Evolutionary conservation across 179 eudicot genomes (phyloP).

Genomic region (Vitellaria paradoxa): DNA sequence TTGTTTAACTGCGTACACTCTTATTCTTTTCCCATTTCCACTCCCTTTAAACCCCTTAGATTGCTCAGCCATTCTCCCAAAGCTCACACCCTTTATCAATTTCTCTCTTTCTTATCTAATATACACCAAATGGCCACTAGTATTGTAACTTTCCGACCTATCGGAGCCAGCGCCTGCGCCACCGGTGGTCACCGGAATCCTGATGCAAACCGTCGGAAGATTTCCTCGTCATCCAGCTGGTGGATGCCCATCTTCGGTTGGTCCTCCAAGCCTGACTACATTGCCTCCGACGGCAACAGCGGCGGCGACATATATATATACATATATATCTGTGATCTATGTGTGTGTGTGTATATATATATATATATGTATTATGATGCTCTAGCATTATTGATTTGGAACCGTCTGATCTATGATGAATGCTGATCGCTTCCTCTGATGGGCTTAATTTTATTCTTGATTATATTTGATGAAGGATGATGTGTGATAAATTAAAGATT

Average conservation of each 20-base stretch:
- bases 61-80: background rate
- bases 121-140: conserved; percentile 26
- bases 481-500: too few species aligned
- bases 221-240: conserved; percentile 33
- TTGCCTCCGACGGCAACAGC: conserved; percentile 6
- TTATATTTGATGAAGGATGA: too few species aligned
- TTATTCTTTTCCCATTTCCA: background rate
- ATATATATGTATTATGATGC: too few species aligned
- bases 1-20: background rate
- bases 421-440: too few species aligned
- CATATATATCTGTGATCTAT: too few species aligned
- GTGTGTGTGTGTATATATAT: too few species aligned
- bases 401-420: too few species aligned
- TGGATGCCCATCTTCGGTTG: conserved; percentile 54
- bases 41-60: background rate
- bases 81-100: background rate
- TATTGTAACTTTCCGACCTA: conserved; percentile 23
- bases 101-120: background rate
- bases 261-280: conserved; percentile 54
- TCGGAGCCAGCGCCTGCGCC: conserved; percentile 11
- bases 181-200: conserved; percentile 11
- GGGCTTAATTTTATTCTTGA: too few species aligned
- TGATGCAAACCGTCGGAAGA: background rate
- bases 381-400: too few species aligned
- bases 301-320: too few species aligned